Evolutionary conservation across 2,329 filamentous ascomycete genomes (phyloP), one percentile per base, ranked within the genome.

Genomic region (Monosporascus ibericus): DNA sequence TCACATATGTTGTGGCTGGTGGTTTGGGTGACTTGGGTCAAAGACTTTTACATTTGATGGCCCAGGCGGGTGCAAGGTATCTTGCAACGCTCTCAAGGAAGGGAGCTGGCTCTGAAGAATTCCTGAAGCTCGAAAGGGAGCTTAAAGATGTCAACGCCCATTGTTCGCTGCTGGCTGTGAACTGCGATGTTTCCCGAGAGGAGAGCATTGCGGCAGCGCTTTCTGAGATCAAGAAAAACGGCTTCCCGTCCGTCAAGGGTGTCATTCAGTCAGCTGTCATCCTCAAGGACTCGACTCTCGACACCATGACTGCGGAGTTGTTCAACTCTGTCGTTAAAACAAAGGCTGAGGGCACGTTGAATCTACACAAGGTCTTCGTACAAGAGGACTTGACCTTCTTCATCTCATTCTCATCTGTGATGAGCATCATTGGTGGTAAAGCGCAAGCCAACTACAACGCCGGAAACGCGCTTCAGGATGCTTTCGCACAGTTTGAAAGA

Each of bases 241-340:
- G 42, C 20, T 24, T 44, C 7, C 42, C 42, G 7, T 24, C 42
- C n/a, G 36, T 61, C 6, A 47, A 38, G 7, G 59, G 59, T 15
- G 53, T 60, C 30, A 48, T 61, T 6, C 56, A 58, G 25, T 44
- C 48, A 0, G 52, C 54, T 39, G 55, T 60, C 40, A 48, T 57
- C 3, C 49, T 55, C 7, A 46, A 54, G 6, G 60, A 61, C 30
- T 50, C 49, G n/a, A 55, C 57, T 15, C 56, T 61, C 27, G 59
- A 61, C 25, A 27, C 42, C 20, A 44, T 44, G 42, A 25, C 42
- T n/a, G 11, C 11, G 3, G 42, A 44, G 15, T 20, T 25, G 14
- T 44, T 25, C 22, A 14, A 25, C 20, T 20, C 14, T 27, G 42
- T n/a, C 20, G 14, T 24, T n/a, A 3, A 11, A 6, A 20, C 24